Evolutionary conservation across 805 yeast species (phyloP), one percentile per base, ranked within the genome.

Genomic region (Ogataea thermomethanolica): DNA sequence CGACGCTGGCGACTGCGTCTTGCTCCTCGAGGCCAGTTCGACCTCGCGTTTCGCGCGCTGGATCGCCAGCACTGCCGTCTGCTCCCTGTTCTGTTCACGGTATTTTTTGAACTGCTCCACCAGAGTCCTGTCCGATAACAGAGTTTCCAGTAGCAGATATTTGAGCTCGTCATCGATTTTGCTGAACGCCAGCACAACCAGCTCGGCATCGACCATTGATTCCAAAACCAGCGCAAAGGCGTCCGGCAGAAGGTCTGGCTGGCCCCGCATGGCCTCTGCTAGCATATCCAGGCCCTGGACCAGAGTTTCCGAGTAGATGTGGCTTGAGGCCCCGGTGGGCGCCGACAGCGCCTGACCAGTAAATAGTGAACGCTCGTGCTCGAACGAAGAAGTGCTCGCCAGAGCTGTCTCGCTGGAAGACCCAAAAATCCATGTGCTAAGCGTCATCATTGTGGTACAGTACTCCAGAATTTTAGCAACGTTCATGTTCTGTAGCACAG

Each of bases 61-160:
- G 17, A 32, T 32, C 8, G 35, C 35, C 26, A 23, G n/a, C 27
- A 32, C 22, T 7, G 35, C 27, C 27, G 22, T 27, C 5, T n/a
- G 26, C 27, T 32, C 35, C 8, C 21, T 23, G 22, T 32, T 32
- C 20, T 17, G 29, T 10, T 33, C 25, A 25, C 24, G 17, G 9
- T 28, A 28, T 6, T n/a, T 28, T 33, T 34, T 43, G 37, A 53
- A 45, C 15, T 36, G 42, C 9, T 35, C 29, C 7, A 52, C 44
- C 11, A 53, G 29, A 1, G 21, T 25, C 8, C 49, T 43, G 38
- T 58, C 59, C 5, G 36, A 41, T 30, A 58, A 43, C 24, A 50
- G 53, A 13, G 35, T 15, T 15, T 43, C 30, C 38, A 58, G 17
- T 2, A 55, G 43, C 4, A 42, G 33, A 22, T 50, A 41, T 24